Conservation (phyloP, 306 rosid species). For the Alnus rubra region DNA sequence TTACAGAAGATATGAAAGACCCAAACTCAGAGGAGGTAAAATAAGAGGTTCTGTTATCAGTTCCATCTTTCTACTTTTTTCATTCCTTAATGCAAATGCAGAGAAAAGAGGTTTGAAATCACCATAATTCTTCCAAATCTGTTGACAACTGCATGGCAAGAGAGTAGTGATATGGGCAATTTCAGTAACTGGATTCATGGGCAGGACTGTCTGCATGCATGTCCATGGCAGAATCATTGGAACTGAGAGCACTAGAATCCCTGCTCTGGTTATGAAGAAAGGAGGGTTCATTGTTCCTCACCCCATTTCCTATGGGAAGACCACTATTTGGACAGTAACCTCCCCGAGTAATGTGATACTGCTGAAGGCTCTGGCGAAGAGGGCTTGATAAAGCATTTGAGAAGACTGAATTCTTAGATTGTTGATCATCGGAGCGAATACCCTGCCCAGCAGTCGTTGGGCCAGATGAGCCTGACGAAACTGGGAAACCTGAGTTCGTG, state of each 20-base stretch:
- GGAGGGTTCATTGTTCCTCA: slow-evolving; percentile 48
- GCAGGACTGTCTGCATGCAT: slow-evolving; percentile 80
- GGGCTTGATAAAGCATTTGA: slow-evolving; percentile 84
- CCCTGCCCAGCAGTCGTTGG: slow-evolving; percentile 56
- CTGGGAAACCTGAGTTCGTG: slow-evolving; percentile 49
- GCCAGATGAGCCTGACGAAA: slow-evolving; percentile 53
- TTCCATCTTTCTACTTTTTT: slow-evolving; percentile 27
- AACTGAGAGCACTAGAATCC: slow-evolving; percentile 51
- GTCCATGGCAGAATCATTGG: slow-evolving; percentile 84
- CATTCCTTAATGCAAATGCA: slow-evolving; percentile 29
- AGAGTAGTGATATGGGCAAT: slow-evolving; percentile 23
- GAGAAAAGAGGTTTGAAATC: slow-evolving; percentile 33
- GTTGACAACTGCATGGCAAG: slow-evolving; percentile 29
- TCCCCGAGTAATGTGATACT: slow-evolving; percentile 66
- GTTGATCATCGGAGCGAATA: slow-evolving; percentile 63
- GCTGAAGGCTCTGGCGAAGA: slow-evolving; percentile 76
- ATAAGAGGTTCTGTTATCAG: slow-evolving; percentile 27
- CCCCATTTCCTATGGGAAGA: slow-evolving; percentile 55
- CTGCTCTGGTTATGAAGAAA: slow-evolving; percentile 49
- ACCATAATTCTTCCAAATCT: slow-evolving; percentile 32
- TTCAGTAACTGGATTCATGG: slow-evolving; percentile 30
- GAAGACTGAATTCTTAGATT: slow-evolving; percentile 76
- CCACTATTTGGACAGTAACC: slow-evolving; percentile 42
- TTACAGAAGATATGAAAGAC: slow-evolving; percentile 43
- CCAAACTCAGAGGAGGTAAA: slow-evolving; percentile 38